A percentile compares a stretch with the other conserved stretches of the same genome.
Conservation (phyloP, 2,329 filamentous ascomycete genomes). For the Metarhizium guizhouense region DNA sequence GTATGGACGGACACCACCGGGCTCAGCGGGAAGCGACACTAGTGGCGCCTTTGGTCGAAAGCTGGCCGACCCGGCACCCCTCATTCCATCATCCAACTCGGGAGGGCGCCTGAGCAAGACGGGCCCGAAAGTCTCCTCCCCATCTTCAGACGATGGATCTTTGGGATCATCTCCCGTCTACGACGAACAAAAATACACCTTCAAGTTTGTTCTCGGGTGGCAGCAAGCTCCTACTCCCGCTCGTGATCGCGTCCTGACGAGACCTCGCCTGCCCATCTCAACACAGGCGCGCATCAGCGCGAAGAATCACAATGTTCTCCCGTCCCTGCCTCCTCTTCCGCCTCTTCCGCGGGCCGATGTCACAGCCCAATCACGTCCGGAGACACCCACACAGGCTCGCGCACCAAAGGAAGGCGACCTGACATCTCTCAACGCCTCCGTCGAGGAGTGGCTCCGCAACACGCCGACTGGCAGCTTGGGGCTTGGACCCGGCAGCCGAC, state of each 20-base stretch:
- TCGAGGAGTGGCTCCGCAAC: constrained; percentile 17
- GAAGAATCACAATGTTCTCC: constrained; percentile 10
- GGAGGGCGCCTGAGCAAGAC: neutral
- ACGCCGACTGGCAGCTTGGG: constrained; percentile 5
- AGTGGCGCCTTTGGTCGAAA: neutral
- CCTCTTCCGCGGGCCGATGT: neutral
- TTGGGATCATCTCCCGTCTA: constrained; percentile 45
- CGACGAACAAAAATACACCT: constrained; percentile 52
- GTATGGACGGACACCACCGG: neutral
- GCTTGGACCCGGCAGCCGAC: neutral
- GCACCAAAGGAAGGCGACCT: neutral
- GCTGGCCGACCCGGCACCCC: neutral
- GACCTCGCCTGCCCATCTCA: constrained; percentile 60
- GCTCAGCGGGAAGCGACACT: neutral
- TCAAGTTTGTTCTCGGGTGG: constrained; percentile 68
- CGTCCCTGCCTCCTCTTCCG: constrained; percentile 4
- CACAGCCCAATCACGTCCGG: neutral
- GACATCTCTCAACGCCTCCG: constrained; percentile 20
- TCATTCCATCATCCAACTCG: constrained; percentile 3
- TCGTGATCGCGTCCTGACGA: constrained; percentile 53
- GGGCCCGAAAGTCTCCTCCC: constrained; percentile 11
- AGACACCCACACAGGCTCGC: neutral
- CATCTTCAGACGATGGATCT: constrained; percentile 42
- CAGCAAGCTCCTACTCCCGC: constrained; percentile 44
- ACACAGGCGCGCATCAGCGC: constrained; percentile 55